Conservation (phyloP, 2,329 filamentous ascomycete species). For the Pseudopyricularia cyperi region DNA sequence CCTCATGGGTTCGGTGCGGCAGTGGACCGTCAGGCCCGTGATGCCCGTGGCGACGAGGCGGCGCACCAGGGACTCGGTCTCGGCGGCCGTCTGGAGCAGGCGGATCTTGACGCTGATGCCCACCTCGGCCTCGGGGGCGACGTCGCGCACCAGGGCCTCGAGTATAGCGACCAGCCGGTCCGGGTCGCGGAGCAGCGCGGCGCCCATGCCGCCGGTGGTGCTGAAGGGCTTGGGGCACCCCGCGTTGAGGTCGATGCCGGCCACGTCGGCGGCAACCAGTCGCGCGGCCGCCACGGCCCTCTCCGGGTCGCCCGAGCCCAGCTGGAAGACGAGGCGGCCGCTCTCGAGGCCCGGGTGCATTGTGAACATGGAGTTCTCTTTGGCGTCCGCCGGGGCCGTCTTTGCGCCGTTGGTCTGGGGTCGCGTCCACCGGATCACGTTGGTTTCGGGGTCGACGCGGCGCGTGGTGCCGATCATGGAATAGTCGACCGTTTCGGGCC, state of each 20-base stretch:
- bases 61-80: constrained; percentile 67
- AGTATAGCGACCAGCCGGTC: constrained; percentile 77
- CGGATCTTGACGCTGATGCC: constrained; percentile 97
- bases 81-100: constrained; percentile 61
- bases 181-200: constrained; percentile 73
- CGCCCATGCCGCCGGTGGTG: constrained; percentile 88
- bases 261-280: constrained; percentile 74
- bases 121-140: constrained; percentile 67
- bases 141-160: constrained; percentile 65
- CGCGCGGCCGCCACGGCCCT: constrained; percentile 74
- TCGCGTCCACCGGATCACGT: constrained; percentile 76
- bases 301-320: constrained; percentile 75
- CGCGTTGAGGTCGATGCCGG: constrained; percentile 92
- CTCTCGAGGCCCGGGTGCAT: constrained; percentile 68
- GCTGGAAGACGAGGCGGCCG: constrained; percentile 71
- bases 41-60: constrained; percentile 78
- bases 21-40: constrained; percentile 84
- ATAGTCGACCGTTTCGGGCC: constrained; percentile 87
- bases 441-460: constrained; percentile 60
- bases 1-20: constrained; percentile 90
- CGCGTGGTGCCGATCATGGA: constrained; percentile 80
- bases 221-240: constrained; percentile 98
- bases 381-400: constrained; percentile 36
- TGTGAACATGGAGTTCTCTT: constrained; percentile 67
- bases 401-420: constrained; percentile 55